Evolutionary conservation across 2,329 filamentous ascomycete species (phyloP).

Genomic region (Xylaria sp.): DNA sequence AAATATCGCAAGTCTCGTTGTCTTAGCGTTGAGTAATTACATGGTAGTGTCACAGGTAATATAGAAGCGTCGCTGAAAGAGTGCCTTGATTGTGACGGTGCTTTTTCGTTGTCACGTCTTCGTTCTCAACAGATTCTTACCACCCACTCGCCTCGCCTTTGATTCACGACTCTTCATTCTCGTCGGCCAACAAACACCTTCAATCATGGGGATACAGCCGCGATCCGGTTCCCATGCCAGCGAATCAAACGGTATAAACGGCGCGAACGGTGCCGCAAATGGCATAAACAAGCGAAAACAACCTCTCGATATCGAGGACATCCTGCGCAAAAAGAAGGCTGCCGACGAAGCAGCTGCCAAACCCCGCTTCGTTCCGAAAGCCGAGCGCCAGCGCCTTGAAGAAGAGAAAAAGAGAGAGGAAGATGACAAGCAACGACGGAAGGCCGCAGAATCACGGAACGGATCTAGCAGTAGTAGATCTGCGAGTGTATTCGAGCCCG

Average conservation of each 20-base stretch:
- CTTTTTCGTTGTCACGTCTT: neutral
- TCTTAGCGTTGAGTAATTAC: too few relatives aligned
- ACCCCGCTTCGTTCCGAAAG: conserved; percentile 78
- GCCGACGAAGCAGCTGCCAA: conserved; percentile 83
- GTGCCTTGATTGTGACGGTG: too few relatives aligned
- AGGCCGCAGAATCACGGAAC: conserved; percentile 34
- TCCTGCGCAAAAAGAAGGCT: conserved; percentile 82
- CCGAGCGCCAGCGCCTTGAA: conserved; percentile 71
- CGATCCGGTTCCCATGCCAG: conserved; percentile 27
- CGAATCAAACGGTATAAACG: conserved; percentile 16
- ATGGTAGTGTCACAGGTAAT: too few relatives aligned
- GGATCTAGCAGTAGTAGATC: conserved; percentile 11
- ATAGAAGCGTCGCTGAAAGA: too few relatives aligned
- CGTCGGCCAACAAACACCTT: conserved; percentile 2
- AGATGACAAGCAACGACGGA: conserved; percentile 44
- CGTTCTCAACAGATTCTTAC: neutral
- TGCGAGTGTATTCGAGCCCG: conserved; percentile 36
- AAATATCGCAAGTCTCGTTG: too few relatives aligned
- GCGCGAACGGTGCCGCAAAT: conserved; percentile 14
- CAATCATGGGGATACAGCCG: conserved; percentile 33
- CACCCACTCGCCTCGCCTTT: neutral
- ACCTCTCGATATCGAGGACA: conserved; percentile 82
- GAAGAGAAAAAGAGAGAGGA: conserved; percentile 74
- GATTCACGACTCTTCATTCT: neutral
- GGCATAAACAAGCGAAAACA: conserved; percentile 30